Evolutionary conservation across 495 filamentous ascomycete species (phyloP).

Genomic region (Podospora pseudoanserina): DNA sequence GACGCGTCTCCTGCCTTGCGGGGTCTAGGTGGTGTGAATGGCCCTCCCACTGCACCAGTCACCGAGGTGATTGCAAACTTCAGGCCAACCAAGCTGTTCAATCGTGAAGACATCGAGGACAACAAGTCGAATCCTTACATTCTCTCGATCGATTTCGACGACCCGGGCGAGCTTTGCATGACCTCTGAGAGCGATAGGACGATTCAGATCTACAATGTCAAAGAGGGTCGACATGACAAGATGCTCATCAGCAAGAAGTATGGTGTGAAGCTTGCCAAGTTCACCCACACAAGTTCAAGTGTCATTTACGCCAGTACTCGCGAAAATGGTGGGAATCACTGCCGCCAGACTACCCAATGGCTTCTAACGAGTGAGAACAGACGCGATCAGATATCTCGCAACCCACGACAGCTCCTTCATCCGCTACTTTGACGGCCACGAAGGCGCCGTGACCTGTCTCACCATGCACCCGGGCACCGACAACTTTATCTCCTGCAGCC

Average conservation of each 20-base stretch:
- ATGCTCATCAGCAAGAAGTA: constrained; percentile 88
- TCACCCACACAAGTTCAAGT: constrained; percentile 81
- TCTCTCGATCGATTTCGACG: constrained; percentile 88
- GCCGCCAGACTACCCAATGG: neutral
- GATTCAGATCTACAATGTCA: constrained; percentile 89
- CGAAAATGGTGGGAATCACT: constrained; percentile 60
- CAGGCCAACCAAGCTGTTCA: constrained; percentile 51
- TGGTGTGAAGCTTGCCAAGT: constrained; percentile 86
- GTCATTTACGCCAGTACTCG: constrained; percentile 96
- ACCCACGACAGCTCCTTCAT: constrained; percentile 94
- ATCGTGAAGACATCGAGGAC: constrained; percentile 42
- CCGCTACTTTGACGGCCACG: constrained; percentile 91
- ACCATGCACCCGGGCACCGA: constrained; percentile 71
- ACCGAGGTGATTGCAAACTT: constrained; percentile 46
- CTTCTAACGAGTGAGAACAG: constrained; percentile 36
- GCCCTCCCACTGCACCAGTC: constrained; percentile 40
- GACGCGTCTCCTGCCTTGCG: constrained; percentile 39
- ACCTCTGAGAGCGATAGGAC: constrained; percentile 87
- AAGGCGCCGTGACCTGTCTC: constrained; percentile 74
- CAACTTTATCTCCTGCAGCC: constrained; percentile 83
- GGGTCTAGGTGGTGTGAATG: constrained; percentile 33
- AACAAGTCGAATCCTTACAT: constrained; percentile 40
- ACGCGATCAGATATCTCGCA: constrained; percentile 85
- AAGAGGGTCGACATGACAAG: constrained; percentile 82
- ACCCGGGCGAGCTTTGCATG: constrained; percentile 84